Conservation (phyloP, 805 yeast species). For the Debaryomyces hansenii region DNA sequence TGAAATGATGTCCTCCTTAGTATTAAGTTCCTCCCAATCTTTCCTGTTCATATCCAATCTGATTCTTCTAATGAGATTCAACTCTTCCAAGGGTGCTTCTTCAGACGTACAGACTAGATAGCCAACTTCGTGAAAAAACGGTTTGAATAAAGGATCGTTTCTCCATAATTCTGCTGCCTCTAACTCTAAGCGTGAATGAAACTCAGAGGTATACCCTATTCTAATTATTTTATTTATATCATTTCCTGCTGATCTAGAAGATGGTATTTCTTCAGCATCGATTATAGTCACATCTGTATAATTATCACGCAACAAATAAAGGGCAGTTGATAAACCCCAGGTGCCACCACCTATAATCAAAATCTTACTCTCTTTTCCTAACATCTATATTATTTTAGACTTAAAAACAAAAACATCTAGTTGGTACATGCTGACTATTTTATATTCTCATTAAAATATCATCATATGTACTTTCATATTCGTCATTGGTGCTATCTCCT, state of each 20-base stretch:
- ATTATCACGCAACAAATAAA: conserved; percentile 11
- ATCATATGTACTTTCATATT: too few relatives aligned
- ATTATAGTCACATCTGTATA: conserved; percentile 12
- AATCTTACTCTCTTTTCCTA: not conserved
- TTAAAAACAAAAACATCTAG: too few relatives aligned
- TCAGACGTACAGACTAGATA: conserved; percentile 8
- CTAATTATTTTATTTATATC: conserved; percentile 52
- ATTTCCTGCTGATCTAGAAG: conserved; percentile 47
- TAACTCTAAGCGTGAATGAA: conserved; percentile 41
- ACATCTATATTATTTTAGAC: too few relatives aligned
- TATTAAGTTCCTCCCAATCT: too few relatives aligned
- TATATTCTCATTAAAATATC: too few relatives aligned
- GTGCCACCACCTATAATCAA: conserved; percentile 17
- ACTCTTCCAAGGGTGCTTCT: too few relatives aligned
- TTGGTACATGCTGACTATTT: too few relatives aligned
- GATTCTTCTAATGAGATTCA: too few relatives aligned
- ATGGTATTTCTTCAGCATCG: conserved; percentile 39
- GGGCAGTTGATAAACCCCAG: conserved; percentile 13
- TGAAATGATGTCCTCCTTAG: too few relatives aligned
- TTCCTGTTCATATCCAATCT: too few relatives aligned
- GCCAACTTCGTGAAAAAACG: conserved; percentile 6
- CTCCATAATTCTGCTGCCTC: conserved; percentile 47
- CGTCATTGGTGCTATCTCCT: too few relatives aligned
- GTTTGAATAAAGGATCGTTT: conserved; percentile 31
- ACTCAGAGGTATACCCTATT: conserved; percentile 44